These are phyloP conservation scores for Dictyophora rubrovolvata DNA, from an alignment of 768 basidiomycete species.

Conservation along the genomic window DNA sequence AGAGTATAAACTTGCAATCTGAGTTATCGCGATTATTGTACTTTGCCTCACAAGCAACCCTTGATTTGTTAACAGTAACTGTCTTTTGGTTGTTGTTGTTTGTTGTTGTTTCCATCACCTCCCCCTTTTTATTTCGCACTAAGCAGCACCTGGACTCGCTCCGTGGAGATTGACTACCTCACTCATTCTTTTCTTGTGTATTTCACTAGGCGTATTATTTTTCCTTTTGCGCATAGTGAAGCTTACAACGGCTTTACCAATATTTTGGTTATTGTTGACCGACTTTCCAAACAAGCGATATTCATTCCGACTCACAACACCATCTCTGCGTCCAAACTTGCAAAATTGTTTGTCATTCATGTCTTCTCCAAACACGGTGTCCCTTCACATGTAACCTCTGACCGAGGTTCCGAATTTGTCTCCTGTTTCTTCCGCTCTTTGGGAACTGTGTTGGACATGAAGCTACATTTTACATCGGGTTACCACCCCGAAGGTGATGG, in stretches of 20 bases:
- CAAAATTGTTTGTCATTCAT: conserved; percentile 22
- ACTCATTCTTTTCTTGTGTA: too few species aligned
- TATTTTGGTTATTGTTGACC: conserved; percentile 30
- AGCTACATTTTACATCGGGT: neutral
- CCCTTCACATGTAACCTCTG: neutral
- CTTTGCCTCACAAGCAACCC: too few species aligned
- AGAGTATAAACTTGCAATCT: too few species aligned
- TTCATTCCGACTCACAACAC: conserved; percentile 29
- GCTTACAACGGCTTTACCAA: conserved; percentile 27
- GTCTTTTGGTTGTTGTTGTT: too few species aligned
- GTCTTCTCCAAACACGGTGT: neutral
- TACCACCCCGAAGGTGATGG: conserved; percentile 15
- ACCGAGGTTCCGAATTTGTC: neutral
- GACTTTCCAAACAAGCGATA: conserved; percentile 30
- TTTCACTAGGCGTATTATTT: too few species aligned
- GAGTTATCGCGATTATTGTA: too few species aligned
- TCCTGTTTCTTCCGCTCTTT: neutral
- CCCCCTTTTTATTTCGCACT: too few species aligned
- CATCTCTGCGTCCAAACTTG: conserved; percentile 24
- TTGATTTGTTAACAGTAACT: too few species aligned
- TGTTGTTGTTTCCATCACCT: too few species aligned
- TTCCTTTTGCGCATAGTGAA: too few species aligned
- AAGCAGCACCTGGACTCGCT: too few species aligned
- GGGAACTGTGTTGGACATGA: neutral
- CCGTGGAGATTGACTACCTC: too few species aligned